Base-by-base conservation (phyloP, 179 eudicot genomes). In the Pouteria campechiana region DNA sequence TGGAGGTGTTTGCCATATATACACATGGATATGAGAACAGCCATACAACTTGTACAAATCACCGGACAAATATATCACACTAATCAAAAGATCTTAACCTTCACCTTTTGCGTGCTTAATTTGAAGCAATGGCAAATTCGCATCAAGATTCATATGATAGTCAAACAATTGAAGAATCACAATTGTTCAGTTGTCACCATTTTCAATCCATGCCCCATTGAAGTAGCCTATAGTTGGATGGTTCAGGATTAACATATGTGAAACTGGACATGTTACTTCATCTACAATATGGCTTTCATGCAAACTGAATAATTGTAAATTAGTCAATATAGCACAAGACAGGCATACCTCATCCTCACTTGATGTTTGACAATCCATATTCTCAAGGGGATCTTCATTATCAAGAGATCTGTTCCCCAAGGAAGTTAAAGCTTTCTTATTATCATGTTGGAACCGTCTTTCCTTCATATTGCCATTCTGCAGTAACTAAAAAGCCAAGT, bases 301-400 rank as follows among this genome's bases (percentile, higher is more conserved):
- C n/a, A 3, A 3, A 37, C 37, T 38, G 4, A 9, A 7, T 9
- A 19, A 32, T 17, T 19, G 5, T 10, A 30, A 4, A 32, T 12
- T 19, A 6, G 7, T 5, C 17, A 5, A 28, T 3, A 11, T 16
- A 12, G 7, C 8, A 39, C 36, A 53, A 23, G 22, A 50, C 55
- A 31, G 25, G 47, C 52, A 44, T 63, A 69, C 73, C 80, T 74
- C 89, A 44, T 81, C 71, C 35, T 69, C 89, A 56, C 67, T 72
- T 32, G 79, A 70, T 17, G 73, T 46, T 37, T 48, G 83, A 57
- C 64, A 60, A 43, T 55, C 68, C 57, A 71, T 42, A 61, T 36
- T 37, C 48, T 81, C 93, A 48, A 63, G 64, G 32, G 49, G 56
- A 39, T 67, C 71, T 47, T 70, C 74, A 29, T 50, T 58, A 52